Evolutionary conservation across 345 rosid species (phyloP).

Genomic region (Syzygium grande): DNA sequence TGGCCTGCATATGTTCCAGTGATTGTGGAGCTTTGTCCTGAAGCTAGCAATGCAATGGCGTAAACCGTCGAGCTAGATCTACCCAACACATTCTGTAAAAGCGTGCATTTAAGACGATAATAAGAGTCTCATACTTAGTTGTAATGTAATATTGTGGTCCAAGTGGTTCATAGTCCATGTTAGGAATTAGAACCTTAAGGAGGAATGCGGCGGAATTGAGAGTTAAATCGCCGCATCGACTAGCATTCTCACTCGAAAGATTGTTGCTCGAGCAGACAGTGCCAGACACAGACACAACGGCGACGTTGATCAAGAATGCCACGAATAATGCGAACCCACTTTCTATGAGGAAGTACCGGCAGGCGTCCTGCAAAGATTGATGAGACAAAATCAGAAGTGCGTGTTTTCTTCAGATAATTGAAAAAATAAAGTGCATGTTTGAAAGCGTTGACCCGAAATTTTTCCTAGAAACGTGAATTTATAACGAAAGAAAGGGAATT

Average conservation of each 20-base stretch:
- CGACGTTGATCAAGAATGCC: conserved; percentile 55
- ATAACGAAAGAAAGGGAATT: too few relatives aligned
- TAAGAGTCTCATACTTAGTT: not conserved
- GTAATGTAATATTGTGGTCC: not conserved
- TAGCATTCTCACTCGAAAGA: conserved; percentile 9
- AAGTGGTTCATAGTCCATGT: not conserved
- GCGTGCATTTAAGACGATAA: not conserved
- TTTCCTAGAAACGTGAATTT: not conserved
- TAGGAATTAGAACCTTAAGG: conserved; percentile 29
- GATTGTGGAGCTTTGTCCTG: conserved; percentile 66
- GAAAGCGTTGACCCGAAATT: not conserved
- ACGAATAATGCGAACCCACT: conserved; percentile 54
- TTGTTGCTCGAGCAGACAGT: conserved; percentile 31
- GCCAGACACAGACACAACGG: conserved; percentile 50
- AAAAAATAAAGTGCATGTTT: not conserved
- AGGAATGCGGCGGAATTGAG: conserved; percentile 69
- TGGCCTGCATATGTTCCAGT: conserved; percentile 77
- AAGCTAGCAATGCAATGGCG: conserved; percentile 57
- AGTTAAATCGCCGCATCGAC: conserved; percentile 41
- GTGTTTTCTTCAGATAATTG: not conserved
- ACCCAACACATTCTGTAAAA: conserved; percentile 55
- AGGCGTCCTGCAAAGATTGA: conserved; percentile 33
- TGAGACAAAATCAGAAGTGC: not conserved
- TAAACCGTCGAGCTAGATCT: conserved; percentile 45
- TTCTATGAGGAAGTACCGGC: conserved; percentile 53